Conservation (phyloP, 106 monocot species). For the Chionographis japonica region DNA sequence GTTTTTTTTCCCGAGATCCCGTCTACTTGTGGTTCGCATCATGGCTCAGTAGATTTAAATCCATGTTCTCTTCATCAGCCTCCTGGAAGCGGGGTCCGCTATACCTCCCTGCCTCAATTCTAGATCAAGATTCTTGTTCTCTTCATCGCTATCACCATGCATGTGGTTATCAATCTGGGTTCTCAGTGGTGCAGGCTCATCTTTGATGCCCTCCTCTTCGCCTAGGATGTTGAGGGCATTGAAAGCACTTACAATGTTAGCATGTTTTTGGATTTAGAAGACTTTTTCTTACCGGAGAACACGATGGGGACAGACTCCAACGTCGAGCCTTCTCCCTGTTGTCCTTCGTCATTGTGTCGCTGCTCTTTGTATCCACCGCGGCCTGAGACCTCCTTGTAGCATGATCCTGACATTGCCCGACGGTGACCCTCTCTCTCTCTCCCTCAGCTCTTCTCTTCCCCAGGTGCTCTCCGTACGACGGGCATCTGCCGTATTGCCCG, state of each 20-base stretch:
- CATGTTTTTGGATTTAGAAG: constrained; percentile 68
- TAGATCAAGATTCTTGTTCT: not conserved
- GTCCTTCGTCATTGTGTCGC: no score
- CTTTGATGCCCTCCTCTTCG: constrained; percentile 21
- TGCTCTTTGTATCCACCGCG: no score
- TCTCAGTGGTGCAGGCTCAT: not conserved
- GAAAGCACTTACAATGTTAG: constrained; percentile 23
- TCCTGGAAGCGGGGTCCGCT: not conserved
- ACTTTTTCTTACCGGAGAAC: constrained; percentile 78
- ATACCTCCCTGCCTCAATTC: constrained; percentile 1
- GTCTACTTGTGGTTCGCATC: no score
- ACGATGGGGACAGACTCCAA: constrained; percentile 15
- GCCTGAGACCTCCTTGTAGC: no score
- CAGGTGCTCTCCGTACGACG: no score
- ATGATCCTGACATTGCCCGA: no score
- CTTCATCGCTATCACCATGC: constrained; percentile 10
- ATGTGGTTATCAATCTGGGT: constrained; percentile 11
- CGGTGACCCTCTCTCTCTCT: no score
- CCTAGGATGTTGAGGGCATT: constrained; percentile 41
- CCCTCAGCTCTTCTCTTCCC: no score
- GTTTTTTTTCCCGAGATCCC: no score
- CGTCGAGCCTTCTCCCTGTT: no score
- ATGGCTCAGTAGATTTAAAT: no score
- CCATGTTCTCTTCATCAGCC: not conserved
- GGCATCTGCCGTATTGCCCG: no score